phyloP scores from a whole-genome alignment of 2,329 filamentous ascomycete genomes.

The Ophioceras dolichostomum region DNA sequence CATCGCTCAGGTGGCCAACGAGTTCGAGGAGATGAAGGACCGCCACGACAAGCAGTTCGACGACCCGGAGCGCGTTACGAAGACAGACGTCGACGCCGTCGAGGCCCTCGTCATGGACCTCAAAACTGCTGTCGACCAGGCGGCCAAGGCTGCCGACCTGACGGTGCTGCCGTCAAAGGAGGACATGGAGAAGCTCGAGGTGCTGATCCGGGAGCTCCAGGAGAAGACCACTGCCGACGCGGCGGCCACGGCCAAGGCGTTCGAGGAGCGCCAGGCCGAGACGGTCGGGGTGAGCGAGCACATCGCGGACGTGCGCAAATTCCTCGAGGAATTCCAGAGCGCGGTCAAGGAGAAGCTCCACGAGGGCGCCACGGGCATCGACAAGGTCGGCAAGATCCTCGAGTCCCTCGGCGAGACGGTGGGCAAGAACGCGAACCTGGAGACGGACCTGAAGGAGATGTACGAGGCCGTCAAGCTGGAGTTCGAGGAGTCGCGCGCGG shows the following conservation, averaged over 20 bases:
- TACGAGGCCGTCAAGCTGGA: slow-evolving; percentile 68
- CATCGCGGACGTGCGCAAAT: slow-evolving; percentile 64
- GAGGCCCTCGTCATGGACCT: slow-evolving; percentile 75
- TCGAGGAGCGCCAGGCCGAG: slow-evolving; percentile 76
- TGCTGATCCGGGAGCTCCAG: slow-evolving; percentile 56
- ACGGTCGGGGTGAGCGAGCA: slow-evolving; percentile 67
- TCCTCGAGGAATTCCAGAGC: slow-evolving; percentile 67
- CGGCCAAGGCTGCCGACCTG: slow-evolving; percentile 59
- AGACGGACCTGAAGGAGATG: slow-evolving; percentile 57
- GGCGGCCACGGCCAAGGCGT: slow-evolving; percentile 62
- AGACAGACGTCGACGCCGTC: slow-evolving; percentile 71
- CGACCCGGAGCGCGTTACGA: slow-evolving; percentile 56
- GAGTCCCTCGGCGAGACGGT: slow-evolving; percentile 54
- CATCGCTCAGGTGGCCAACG: slow-evolving; percentile 62
- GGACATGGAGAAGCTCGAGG: slow-evolving; percentile 58
- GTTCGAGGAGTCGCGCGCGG: slow-evolving; percentile 74
- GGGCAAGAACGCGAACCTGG: slow-evolving; percentile 41
- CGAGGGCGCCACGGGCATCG: slow-evolving; percentile 60
- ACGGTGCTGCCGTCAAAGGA: slow-evolving; percentile 63
- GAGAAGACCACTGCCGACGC: slow-evolving; percentile 53
- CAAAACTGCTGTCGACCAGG: slow-evolving; percentile 64
- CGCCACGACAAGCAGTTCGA: slow-evolving; percentile 39
- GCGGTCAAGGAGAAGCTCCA: slow-evolving; percentile 66
- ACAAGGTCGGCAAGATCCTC: slow-evolving; percentile 59
- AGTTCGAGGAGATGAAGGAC: slow-evolving; percentile 63